Evolutionary conservation across 2,329 filamentous ascomycete species (phyloP), one percentile per base, ranked within the genome.

Genomic region (Immersiporthe knoxdaviesiana): DNA sequence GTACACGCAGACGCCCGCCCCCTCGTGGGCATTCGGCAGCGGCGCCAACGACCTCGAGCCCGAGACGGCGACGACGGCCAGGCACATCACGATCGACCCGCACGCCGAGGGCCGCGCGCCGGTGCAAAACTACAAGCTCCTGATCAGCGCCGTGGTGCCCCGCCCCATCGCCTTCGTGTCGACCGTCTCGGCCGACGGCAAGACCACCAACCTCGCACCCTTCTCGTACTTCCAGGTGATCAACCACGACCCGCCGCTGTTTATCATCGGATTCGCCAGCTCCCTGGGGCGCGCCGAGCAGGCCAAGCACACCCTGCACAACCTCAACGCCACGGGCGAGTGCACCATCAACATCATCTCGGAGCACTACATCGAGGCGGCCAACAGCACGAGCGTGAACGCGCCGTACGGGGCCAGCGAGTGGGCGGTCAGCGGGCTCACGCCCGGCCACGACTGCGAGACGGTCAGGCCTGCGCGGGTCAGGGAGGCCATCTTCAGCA

Each of bases 341-440:
- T 93, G 91, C 80, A 88, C 90, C 69, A 90, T 97, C 81, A 97
- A 96, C 81, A 92, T 97, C 76, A 92, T 97, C 76, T 89, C 87
- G 11, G 94, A 97, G 81, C 87, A 90, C 77, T 97, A 90, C 77
- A 76, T 96, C 76, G 94, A 97, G 82, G 94, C 94, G 0, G 94
- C 94, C 62, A 97, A 97, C 79, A 84, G 89, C n/a, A 88, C 91
- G 3, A 86, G 86, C 62, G 88, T 97, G 74, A 92, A 97, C 78
- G 87, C 92, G 0, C 94, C 94, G 0, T 89, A 89, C 71, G 92
- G 91, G 0, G 81, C 87, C 0, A 91, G 88, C 0, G 94, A 97
- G 80, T 97, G 94, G 93, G 85, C 86, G 1, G 81, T 96, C 35
- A 88, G 87, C 39, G 94, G 94, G 0, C 82, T 97, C 72, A 92